phyloP scores from a whole-genome alignment of 495 filamentous ascomycete genomes.

The Aspergillus saccharolyticus region DNA sequence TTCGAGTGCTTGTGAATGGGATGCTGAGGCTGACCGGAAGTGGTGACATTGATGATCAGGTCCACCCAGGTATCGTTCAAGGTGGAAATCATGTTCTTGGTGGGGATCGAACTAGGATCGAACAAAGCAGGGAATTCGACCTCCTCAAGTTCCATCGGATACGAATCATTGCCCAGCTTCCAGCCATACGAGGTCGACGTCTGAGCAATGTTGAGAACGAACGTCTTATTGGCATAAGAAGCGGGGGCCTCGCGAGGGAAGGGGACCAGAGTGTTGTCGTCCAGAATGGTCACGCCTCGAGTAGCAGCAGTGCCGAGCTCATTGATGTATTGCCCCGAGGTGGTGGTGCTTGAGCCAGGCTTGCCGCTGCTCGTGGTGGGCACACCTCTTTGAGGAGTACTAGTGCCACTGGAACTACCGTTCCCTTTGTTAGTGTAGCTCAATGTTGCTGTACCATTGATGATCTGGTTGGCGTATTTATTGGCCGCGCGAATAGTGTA shows the following conservation, averaged over 20 bases:
- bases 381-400: background rate
- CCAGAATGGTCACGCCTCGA: background rate
- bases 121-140: constrained; percentile 34
- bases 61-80: constrained; percentile 50
- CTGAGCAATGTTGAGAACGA: background rate
- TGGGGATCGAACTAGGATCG: constrained; percentile 16
- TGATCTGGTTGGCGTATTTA: constrained; percentile 28
- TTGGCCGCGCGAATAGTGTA: constrained; percentile 33
- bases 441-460: constrained; percentile 30
- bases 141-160: constrained; percentile 16
- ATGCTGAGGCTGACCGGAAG: constrained; percentile 37
- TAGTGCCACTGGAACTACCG: background rate
- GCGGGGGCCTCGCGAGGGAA: constrained; percentile 9
- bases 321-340: constrained; percentile 32
- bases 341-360: background rate
- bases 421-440: constrained; percentile 23
- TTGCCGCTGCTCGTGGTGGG: background rate
- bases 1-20: constrained; percentile 53
- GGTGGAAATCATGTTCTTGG: constrained; percentile 28
- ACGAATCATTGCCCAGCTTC: background rate
- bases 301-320: constrained; percentile 26
- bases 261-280: constrained; percentile 19
- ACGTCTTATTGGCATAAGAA: background rate
- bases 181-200: background rate
- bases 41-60: constrained; percentile 36